phyloP scores from a whole-genome alignment of 345 rosid genomes.

The Garcia nutans region DNA sequence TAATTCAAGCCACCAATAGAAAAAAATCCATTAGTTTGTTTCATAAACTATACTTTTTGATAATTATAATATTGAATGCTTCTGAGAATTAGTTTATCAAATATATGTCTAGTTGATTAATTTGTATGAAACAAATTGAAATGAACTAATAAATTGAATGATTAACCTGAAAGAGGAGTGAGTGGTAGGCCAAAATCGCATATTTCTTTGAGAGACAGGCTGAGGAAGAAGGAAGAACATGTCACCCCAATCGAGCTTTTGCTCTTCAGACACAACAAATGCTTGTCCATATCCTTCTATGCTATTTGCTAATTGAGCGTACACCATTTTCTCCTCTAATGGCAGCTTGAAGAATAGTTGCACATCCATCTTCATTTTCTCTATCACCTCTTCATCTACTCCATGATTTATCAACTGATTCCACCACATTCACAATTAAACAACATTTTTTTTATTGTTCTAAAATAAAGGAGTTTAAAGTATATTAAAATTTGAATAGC shows the following conservation, averaged over 20 bases:
- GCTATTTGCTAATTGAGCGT: slow-evolving; percentile 33
- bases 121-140: too few species aligned
- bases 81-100: too few species aligned
- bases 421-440: neutral
- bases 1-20: neutral
- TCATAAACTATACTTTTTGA: neutral
- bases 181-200: slow-evolving; percentile 36
- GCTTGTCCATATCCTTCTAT: slow-evolving; percentile 61
- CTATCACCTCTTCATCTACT: slow-evolving; percentile 27
- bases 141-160: neutral
- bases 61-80: too few species aligned
- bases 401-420: slow-evolving; percentile 46
- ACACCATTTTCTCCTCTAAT: slow-evolving; percentile 39
- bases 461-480: too few species aligned
- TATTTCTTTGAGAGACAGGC: slow-evolving; percentile 29
- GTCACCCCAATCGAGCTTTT: slow-evolving; percentile 59
- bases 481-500: too few species aligned
- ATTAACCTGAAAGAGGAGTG: slow-evolving; percentile 43
- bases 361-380: slow-evolving; percentile 39
- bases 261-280: slow-evolving; percentile 44
- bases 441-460: too few species aligned
- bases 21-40: neutral
- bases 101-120: too few species aligned
- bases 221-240: slow-evolving; percentile 40
- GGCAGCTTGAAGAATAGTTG: slow-evolving; percentile 43